Evolutionary conservation across 108 stramenopile genomes (phyloP).

Genomic region (Pelagomonas calceolata): DNA sequence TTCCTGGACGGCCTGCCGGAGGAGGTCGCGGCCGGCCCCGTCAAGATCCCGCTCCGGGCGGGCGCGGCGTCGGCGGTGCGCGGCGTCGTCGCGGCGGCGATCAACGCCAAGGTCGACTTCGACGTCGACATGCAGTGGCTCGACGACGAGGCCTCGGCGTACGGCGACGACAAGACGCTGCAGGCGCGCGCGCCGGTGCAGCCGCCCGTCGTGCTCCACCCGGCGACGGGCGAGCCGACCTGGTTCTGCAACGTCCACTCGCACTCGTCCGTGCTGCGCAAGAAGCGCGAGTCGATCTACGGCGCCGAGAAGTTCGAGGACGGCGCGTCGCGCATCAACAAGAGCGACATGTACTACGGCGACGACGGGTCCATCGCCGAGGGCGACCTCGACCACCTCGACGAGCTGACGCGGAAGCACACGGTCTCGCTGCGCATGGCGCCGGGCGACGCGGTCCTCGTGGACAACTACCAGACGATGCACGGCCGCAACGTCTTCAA

Average conservation of each 20-base stretch:
- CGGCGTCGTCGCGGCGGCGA: constrained; percentile 57
- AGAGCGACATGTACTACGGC: constrained; percentile 80
- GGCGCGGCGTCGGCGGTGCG: constrained; percentile 49
- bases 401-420: constrained; percentile 71
- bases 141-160: constrained; percentile 50
- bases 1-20: constrained; percentile 63
- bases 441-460: constrained; percentile 70
- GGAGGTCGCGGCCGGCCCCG: constrained; percentile 29
- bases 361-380: constrained; percentile 63
- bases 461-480: constrained; percentile 86
- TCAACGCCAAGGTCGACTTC: constrained; percentile 81
- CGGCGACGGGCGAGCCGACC: constrained; percentile 67
- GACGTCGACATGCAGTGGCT: constrained; percentile 60
- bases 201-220: constrained; percentile 70
- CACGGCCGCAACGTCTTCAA: constrained; percentile 81
- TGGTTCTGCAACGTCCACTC: constrained; percentile 87
- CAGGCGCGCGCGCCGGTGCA: constrained; percentile 70
- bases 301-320: constrained; percentile 77
- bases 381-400: constrained; percentile 60
- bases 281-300: constrained; percentile 67
- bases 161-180: constrained; percentile 62
- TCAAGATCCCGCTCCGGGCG: background rate
- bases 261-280: constrained; percentile 64
- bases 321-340: constrained; percentile 80
- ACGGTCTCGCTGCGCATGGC: constrained; percentile 67